Conservation (phyloP, 2,329 filamentous ascomycete genomes). For the Colletotrichum nymphaeae region DNA sequence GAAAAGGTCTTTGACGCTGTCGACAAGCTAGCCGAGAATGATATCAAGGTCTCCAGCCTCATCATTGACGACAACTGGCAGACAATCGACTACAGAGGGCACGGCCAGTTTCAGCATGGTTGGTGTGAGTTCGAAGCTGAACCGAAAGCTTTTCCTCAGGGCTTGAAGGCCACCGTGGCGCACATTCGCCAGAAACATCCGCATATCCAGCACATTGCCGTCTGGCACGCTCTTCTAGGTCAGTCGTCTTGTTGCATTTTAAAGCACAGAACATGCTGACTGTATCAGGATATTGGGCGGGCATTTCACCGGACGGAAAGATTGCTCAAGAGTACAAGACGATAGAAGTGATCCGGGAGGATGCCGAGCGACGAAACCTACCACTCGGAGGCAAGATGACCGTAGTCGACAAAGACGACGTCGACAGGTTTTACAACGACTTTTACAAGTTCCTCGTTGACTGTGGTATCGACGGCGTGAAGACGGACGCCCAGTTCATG, state of each 20-base stretch:
- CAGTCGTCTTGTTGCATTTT: conserved; percentile 34
- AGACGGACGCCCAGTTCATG: conserved; percentile 93
- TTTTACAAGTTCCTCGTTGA: conserved; percentile 86
- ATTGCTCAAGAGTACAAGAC: conserved; percentile 86
- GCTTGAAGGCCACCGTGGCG: conserved; percentile 77
- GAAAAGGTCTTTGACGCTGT: conserved; percentile 83
- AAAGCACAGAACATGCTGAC: conserved; percentile 36
- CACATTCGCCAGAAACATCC: conserved; percentile 77
- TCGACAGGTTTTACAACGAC: conserved; percentile 84
- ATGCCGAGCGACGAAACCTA: conserved; percentile 57
- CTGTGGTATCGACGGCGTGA: conserved; percentile 85
- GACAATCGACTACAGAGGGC: conserved; percentile 67
- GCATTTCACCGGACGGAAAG: conserved; percentile 79
- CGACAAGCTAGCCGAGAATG: conserved; percentile 74
- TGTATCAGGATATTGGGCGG: conserved; percentile 83
- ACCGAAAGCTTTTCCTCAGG: conserved; percentile 79
- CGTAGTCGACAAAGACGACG: conserved; percentile 79
- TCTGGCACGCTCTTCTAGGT: conserved; percentile 88
- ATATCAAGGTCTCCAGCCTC: conserved; percentile 83
- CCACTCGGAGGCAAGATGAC: conserved; percentile 74
- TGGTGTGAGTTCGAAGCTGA: conserved; percentile 93
- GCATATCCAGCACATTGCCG: conserved; percentile 84
- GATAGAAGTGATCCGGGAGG: conserved; percentile 64
- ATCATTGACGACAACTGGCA: conserved; percentile 99
- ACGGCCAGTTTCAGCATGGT: conserved; percentile 67